Evolutionary conservation across 768 basidiomycete genomes (phyloP).

Genomic region (Mrakia hoshinonis): DNA sequence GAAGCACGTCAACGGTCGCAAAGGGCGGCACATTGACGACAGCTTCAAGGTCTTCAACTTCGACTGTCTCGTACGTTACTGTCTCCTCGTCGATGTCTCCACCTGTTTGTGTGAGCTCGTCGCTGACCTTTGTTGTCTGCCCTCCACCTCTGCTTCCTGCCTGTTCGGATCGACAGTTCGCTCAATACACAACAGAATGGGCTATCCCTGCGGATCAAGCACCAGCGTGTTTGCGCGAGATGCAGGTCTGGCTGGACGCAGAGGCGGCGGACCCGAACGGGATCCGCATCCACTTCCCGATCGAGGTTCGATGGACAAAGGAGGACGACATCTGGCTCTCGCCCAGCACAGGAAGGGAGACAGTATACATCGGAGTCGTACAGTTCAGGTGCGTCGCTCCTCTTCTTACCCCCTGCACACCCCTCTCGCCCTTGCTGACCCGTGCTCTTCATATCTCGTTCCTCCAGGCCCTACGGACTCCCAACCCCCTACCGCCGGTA

Average conservation of each 20-base stretch:
- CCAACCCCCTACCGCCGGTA: conserved; percentile 70
- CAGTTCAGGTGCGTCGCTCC: conserved; percentile 70
- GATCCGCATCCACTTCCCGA: conserved; percentile 77
- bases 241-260: conserved; percentile 60
- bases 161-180: conserved; percentile 51
- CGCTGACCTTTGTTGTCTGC: not conserved
- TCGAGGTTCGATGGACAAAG: conserved; percentile 83
- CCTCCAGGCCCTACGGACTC: conserved; percentile 67
- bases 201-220: conserved; percentile 69
- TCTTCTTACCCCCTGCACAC: not conserved
- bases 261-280: conserved; percentile 64
- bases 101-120: not conserved
- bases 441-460: not conserved
- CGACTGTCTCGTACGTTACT: conserved; percentile 68
- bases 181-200: conserved; percentile 93
- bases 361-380: conserved; percentile 95
- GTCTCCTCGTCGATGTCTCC: not conserved
- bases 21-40: conserved; percentile 51
- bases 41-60: conserved; percentile 81
- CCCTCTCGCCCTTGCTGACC: not conserved
- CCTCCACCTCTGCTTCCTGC: too few species aligned
- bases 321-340: conserved; percentile 90
- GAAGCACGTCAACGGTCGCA: conserved; percentile 25
- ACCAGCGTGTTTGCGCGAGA: conserved; percentile 57
- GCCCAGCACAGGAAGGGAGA: conserved; percentile 67